Evolutionary conservation across 805 yeast species (phyloP), one percentile per base, ranked within the genome.

Genomic region (Starmerella asiatica): DNA sequence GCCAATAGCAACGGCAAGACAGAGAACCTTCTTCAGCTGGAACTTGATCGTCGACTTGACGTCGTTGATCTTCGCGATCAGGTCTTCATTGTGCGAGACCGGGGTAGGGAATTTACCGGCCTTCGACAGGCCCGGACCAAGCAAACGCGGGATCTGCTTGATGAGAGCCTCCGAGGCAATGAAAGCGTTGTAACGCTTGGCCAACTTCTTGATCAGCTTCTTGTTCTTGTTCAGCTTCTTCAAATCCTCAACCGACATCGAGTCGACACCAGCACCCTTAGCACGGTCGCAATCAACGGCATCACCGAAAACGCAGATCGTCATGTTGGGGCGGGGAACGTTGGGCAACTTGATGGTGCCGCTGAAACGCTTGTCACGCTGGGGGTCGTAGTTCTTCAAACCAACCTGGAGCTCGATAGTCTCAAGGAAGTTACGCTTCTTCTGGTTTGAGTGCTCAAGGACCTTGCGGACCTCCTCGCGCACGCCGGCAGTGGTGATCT

Each of bases 41-140:
- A 91, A 91, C 83, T 88, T 91, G 77, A 91, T 85, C 79, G 99
- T 91, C 56, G 98, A 86, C 75, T 80, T 86, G 62, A 91, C 97
- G 66, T 91, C 99, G 61, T 73, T 77, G 62, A 91, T 91, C 83
- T 88, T 91, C 57, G 76, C 64, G 79, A 83, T 82, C 67, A 91
- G 78, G 69, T 91, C 98, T 68, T 91, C 99, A 70, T 82, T 76
- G 82, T 91, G 98, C 55, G 99, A 91, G 61, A 91, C 98, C 73
- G 99, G 99, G 69, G 97, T 88, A 71, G 99, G 99, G 95, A 91
- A 91, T 88, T 91, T 91, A 81, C 98, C 98, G 66, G 96, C 97
- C 82, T 91, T 91, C 59, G 98, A 91, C 66, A 91, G 84, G 71
- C 88, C 95, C 69, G 99, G 99, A 75, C 99, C 99, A 67, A 91